Evolutionary conservation across 306 rosid species (phyloP).

Genomic region (Crotalaria pallida): DNA sequence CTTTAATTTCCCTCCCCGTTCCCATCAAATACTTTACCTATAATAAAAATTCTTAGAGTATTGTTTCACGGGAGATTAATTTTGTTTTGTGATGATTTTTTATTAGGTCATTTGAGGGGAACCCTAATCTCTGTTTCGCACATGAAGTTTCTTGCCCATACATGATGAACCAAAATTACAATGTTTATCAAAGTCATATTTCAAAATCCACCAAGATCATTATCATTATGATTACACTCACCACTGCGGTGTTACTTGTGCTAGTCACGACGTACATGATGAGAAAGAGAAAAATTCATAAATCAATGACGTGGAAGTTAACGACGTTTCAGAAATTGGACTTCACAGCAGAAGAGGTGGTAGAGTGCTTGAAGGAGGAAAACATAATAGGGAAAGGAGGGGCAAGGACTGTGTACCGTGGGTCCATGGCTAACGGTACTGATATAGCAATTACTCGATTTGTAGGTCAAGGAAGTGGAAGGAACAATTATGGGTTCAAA

Average conservation of each 20-base stretch:
- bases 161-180: neutral
- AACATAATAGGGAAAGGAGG: conserved; percentile 87
- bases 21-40: no score
- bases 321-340: conserved; percentile 58
- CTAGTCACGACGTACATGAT: conserved; percentile 34
- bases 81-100: no score
- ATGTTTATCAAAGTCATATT: neutral
- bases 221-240: conserved; percentile 5
- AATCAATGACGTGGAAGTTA: conserved; percentile 52
- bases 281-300: conserved; percentile 29
- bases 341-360: conserved; percentile 61
- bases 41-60: no score
- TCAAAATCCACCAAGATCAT: conserved; percentile 29
- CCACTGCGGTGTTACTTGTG: conserved; percentile 23
- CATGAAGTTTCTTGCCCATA: conserved; percentile 33
- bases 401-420: conserved; percentile 68
- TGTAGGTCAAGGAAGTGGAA: conserved; percentile 47
- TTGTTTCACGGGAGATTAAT: no score
- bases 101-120: conserved; percentile 56
- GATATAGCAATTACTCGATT: conserved; percentile 69
- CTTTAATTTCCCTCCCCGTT: no score
- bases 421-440: conserved; percentile 45
- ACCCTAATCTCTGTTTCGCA: conserved; percentile 56
- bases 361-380: conserved; percentile 72
- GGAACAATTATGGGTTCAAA: conserved; percentile 66